Evolutionary conservation across 73 alveolate species (phyloP), one percentile per base, ranked within the genome.

Genomic region (Stentor roeselii): DNA sequence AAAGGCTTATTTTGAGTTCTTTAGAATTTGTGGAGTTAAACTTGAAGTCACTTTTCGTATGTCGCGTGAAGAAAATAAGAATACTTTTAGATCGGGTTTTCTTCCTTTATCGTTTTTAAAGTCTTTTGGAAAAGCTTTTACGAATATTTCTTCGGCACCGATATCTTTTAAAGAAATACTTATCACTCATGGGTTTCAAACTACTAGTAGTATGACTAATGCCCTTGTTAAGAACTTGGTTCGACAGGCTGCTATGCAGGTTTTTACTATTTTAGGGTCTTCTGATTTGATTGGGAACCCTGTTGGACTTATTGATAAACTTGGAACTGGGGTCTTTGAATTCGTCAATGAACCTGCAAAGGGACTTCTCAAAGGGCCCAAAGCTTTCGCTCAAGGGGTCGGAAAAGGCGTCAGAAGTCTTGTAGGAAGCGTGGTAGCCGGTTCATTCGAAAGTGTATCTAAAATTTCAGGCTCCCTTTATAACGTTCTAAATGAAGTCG

Each of bases 301-400:
- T 60, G 95, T 95, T 11, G 95, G 97, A 83, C 90, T 93, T 42
- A 87, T 95, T 3, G 95, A 94, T 83, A 95, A 95, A 82, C 88
- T 95, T 0, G 99, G 99, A 11, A 93, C 97, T 2, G 99, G 99
- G 3, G 96, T 95, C 14, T 95, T 93, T 86, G 99, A 93, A 83
- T 92, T 95, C 87, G 90, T 93, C 74, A 93, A 90, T 88, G 99
- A 93, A 59, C 99, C 99, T 1, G 86, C 96, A 82, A 93, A 93
- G 82, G 99, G 99, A 41, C 90, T 95, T 42, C 86, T 94, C 34
- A 86, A 92, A 76, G 98, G 99, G 3, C 99, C 99, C 0, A 84
- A 84, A 78, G 96, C 92, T 67, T 95, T 95, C 58, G 98, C 95
- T 39, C 92, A 87, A 60, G 99, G 99, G 27, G 90, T 95, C 3